Conservation (phyloP, 1,284 basidiomycete species). For the Sphaerobolus stellatus region DNA sequence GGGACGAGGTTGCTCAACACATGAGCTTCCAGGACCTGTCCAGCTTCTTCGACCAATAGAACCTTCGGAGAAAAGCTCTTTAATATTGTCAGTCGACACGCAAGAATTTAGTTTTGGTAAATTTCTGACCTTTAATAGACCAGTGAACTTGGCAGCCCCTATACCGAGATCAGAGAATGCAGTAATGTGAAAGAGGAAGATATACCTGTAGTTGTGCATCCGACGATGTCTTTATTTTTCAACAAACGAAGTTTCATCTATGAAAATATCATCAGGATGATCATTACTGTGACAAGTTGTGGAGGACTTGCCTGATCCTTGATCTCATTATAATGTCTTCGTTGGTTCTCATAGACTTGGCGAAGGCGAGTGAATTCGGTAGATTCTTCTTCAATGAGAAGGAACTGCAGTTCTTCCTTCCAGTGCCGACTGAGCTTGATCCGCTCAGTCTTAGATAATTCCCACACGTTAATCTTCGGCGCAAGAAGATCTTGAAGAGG, state of each 20-base stretch:
- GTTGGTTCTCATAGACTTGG: constrained; percentile 28
- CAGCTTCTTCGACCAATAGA: constrained; percentile 68
- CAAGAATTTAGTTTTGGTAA: background rate
- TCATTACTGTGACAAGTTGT: background rate
- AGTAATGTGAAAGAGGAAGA: background rate
- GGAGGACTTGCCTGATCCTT: constrained; percentile 34
- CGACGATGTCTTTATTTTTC: constrained; percentile 39
- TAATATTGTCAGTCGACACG: constrained; percentile 1
- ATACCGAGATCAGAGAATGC: constrained; percentile 1
- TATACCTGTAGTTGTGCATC: no score
- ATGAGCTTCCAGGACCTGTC: constrained; percentile 76
- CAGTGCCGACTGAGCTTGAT: constrained; percentile 36
- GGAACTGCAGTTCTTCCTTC: constrained; percentile 28
- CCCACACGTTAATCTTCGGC: constrained; percentile 40
- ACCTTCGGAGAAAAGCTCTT: constrained; percentile 55
- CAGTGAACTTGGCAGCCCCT: constrained; percentile 66
- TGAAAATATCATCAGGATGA: constrained; percentile 2
- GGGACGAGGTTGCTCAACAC: constrained; percentile 60
- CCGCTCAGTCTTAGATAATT: constrained; percentile 43
- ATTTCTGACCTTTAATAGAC: constrained; percentile 50
- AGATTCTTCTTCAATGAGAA: constrained; percentile 33
- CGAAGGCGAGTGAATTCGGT: constrained; percentile 39
- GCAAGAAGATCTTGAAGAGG: constrained; percentile 37
- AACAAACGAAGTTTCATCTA: constrained; percentile 4
- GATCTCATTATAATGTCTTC: constrained; percentile 30